A percentile compares a stretch with the other conserved stretches of the same genome.
phyloP scores from a whole-genome alignment of 805 yeast species.

The Saccharomycopsis malanga region DNA sequence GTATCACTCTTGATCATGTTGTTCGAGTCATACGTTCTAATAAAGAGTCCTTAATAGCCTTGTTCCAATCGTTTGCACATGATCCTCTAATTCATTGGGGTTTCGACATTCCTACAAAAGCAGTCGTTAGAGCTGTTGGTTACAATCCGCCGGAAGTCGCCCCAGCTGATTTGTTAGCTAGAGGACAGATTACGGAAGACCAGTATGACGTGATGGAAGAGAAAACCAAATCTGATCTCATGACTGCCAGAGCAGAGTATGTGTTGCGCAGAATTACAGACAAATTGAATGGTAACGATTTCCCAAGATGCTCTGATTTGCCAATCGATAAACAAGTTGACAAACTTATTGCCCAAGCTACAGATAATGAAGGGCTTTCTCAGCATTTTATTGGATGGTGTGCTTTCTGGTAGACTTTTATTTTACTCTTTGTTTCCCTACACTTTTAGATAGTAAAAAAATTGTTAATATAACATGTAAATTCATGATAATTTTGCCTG shows the following conservation, averaged over 20 bases:
- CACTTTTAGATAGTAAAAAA: too few species aligned
- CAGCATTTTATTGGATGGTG: constrained; percentile 99
- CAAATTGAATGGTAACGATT: constrained; percentile 90
- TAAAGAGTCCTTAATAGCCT: constrained; percentile 95
- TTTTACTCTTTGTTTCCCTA: too few species aligned
- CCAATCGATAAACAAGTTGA: constrained; percentile 90
- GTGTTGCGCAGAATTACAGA: constrained; percentile 87
- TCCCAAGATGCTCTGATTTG: constrained; percentile 60
- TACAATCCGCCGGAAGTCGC: constrained; percentile 60
- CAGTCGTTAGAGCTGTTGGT: constrained; percentile 68
- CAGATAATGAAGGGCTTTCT: constrained; percentile 90
- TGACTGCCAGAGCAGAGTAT: constrained; percentile 76
- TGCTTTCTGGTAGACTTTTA: constrained; percentile 76
- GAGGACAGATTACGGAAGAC: constrained; percentile 68
- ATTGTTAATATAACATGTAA: too few species aligned
- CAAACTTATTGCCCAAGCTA: constrained; percentile 88
- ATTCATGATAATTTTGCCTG: too few species aligned
- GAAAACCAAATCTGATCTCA: constrained; percentile 64
- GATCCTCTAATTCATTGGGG: constrained; percentile 99
- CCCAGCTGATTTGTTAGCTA: constrained; percentile 61
- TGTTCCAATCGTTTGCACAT: constrained; percentile 94
- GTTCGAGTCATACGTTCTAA: constrained; percentile 92
- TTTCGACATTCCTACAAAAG: constrained; percentile 81
- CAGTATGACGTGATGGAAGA: constrained; percentile 71
- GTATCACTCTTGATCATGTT: constrained; percentile 94